Evolutionary conservation across 2,329 filamentous ascomycete genomes (phyloP).

Genomic region (Blastomyces parvus): DNA sequence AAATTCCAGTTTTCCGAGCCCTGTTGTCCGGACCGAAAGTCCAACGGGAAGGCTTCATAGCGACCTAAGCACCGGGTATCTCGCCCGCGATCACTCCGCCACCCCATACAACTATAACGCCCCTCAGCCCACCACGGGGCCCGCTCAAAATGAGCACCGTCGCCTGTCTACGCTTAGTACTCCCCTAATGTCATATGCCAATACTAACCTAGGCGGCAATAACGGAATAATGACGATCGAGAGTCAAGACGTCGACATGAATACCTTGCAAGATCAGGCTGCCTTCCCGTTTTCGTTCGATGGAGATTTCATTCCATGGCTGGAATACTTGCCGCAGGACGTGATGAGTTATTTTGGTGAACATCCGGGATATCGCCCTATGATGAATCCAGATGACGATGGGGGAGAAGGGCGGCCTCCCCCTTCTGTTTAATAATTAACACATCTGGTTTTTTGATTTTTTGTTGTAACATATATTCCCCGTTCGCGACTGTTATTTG

Average conservation of each 20-base stretch:
- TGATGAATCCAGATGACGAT: conserved; percentile 21
- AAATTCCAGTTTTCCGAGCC: background rate
- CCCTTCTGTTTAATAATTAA: conserved; percentile 11
- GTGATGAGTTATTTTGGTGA: conserved; percentile 49
- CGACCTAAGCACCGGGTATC: background rate
- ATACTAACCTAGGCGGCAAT: conserved; percentile 31
- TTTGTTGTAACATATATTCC: background rate
- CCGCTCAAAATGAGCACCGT: background rate
- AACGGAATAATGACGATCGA: conserved; percentile 58
- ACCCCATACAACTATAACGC: background rate
- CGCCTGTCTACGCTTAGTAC: background rate
- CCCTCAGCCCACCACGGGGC: background rate
- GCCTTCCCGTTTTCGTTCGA: conserved; percentile 32
- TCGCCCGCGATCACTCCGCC: background rate
- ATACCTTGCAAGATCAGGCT: conserved; percentile 42
- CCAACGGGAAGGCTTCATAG: background rate
- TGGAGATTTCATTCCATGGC: conserved; percentile 61
- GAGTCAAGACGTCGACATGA: conserved; percentile 68
- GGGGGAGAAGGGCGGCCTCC: conserved; percentile 15
- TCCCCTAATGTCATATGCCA: background rate
- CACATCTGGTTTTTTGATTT: background rate
- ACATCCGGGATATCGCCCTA: conserved; percentile 23
- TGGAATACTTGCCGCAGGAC: conserved; percentile 62
- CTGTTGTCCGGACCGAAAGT: background rate
- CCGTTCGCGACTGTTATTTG: background rate